Evolutionary conservation across 2,329 filamentous ascomycete genomes (phyloP), one percentile per base, ranked within the genome.

Genomic region (Pleochaeta shiraiana): DNA sequence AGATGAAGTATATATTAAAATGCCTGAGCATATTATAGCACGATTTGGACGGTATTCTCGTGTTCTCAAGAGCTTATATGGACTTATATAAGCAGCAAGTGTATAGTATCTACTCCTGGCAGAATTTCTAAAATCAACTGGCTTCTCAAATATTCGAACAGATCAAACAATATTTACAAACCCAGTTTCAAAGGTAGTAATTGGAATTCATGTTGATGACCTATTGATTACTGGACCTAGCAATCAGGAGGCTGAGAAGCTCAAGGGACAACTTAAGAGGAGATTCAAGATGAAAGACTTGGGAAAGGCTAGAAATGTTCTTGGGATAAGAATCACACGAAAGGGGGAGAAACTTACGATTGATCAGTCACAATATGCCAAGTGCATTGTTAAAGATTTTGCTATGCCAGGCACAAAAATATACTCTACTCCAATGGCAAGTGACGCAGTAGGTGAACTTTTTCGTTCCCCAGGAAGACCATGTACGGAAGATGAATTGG

Each of bases 111-210:
- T 50, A 21, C 45, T 50, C 7, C n/a, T 50, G 7, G 14, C 14
- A 6, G n/a, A 50, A 50, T 50, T 50, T n/a, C n/a, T 50, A 24
- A 50, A n/a, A 9, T 50, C 45, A 50, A 50, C n/a, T 50, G 45
- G 45, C n/a, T 50, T 50, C n/a, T 50, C 9, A 6, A 9, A 6
- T n/a, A 9, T 50, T 50, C 45, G 47, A 64, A 62, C 26, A n/a
- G 33, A 65, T 65, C 31, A 63, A 30, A 59, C 45, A 21, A 24
- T 50, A 6, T 50, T 50, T 24, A 50, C n/a, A 11, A 50, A 50
- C 14, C 6, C 6, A 11, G n/a, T 7, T 7, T 9, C 21, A 6
- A 50, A 50, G n/a, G 21, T 50, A 11, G 45, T 50, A 6, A 50
- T 50, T 11, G 45, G 45, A 9, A 50, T 50, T 24, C 45, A 50